Conservation (phyloP, 768 basidiomycete species). For the Suillus cothurnatus region DNA sequence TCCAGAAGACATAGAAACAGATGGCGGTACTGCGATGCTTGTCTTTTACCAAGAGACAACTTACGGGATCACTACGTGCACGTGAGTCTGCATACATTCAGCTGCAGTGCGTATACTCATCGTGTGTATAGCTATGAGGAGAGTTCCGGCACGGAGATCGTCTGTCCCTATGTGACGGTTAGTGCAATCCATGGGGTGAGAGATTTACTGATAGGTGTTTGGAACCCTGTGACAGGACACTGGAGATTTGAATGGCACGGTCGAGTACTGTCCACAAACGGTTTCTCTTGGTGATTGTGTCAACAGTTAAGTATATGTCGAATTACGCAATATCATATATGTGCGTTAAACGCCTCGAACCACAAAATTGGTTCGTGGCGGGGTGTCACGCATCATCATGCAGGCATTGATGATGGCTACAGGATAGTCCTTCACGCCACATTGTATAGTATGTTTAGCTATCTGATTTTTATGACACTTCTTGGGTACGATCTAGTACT, state of each 20-base stretch:
- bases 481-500: not conserved
- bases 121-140: not conserved
- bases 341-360: not conserved
- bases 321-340: not conserved
- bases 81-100: not conserved
- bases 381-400: not conserved
- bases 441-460: not conserved
- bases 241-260: not conserved
- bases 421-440: not conserved
- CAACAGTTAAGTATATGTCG: not conserved
- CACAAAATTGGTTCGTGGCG: not conserved
- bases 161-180: constrained; percentile 4
- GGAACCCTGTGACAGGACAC: not conserved
- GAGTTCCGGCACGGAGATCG: not conserved
- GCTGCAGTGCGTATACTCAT: not conserved
- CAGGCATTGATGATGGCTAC: not conserved
- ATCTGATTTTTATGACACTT: not conserved
- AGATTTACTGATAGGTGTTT: not conserved
- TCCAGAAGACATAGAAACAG: not conserved
- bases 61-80: not conserved
- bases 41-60: not conserved
- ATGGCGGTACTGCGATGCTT: not conserved
- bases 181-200: not conserved
- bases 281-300: not conserved
- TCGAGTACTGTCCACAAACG: constrained; percentile 2